Evolutionary conservation across 1,139 yeast species (phyloP).

Genomic region (Eremothecium cymbalariae): DNA sequence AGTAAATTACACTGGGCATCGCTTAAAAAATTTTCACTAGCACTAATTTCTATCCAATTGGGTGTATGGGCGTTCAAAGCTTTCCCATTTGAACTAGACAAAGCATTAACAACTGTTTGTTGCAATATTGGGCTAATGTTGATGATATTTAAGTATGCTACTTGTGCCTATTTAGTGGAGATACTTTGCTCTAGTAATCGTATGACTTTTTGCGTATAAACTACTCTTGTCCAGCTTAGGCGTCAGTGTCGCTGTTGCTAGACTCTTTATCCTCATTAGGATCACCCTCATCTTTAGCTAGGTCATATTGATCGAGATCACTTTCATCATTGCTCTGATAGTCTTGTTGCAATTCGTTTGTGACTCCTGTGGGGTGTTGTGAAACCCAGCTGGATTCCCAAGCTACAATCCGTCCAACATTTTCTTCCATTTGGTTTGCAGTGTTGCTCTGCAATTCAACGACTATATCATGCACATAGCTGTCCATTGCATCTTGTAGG

Average conservation of each 20-base stretch:
- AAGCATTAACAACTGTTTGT: too few species aligned
- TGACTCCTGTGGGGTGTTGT: constrained; percentile 42
- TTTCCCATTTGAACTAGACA: too few species aligned
- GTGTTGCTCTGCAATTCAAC: constrained; percentile 68
- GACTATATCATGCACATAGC: constrained; percentile 71
- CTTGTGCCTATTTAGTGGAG: too few species aligned
- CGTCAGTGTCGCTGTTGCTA: too few species aligned
- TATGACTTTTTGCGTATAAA: too few species aligned
- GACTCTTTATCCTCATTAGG: constrained; percentile 3
- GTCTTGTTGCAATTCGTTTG: constrained; percentile 26
- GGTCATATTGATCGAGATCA: constrained; percentile 13
- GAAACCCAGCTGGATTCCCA: constrained; percentile 73
- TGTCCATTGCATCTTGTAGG: constrained; percentile 75
- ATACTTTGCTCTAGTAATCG: too few species aligned
- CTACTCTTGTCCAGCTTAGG: too few species aligned
- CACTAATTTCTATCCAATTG: too few species aligned
- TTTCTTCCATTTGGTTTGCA: constrained; percentile 69
- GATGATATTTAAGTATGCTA: too few species aligned
- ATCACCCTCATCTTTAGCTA: constrained; percentile 8
- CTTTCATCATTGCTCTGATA: constrained; percentile 9
- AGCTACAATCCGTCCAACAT: constrained; percentile 60
- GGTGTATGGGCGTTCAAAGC: too few species aligned
- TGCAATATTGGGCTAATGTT: too few species aligned
- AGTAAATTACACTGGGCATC: constrained; percentile 1
- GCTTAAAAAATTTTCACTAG: neutral